Base-by-base conservation (phyloP, 208 protist species). In the Leishmania guyanensis region DNA sequence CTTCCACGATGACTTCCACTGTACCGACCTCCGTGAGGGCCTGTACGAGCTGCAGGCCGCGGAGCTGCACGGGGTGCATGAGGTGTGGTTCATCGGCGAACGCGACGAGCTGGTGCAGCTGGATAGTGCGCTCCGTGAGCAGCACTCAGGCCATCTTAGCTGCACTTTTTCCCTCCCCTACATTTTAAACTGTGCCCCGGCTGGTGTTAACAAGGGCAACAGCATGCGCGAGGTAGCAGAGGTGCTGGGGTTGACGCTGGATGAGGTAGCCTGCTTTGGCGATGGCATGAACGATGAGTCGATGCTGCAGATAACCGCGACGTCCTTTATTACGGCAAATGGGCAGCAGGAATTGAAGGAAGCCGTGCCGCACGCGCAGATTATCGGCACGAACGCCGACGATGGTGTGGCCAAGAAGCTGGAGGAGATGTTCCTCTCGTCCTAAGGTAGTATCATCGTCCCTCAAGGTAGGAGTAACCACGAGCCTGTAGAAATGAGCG, bases 381-480 rank as follows among this genome's bases (percentile, higher is more conserved):
- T 93, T 5, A 92, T 95, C 77, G 89, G 72, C 29, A 76, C 64
- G 5, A 93, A 95, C 72, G 80, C n/a, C 0, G 83, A 92, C 26
- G 92, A 95, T 51, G 86, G 88, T n/a, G 92, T 95, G 3, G 92
- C 92, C 17, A 91, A 91, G 78, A 95, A 94, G 83, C 78, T 95
- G 43, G 79, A 87, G 17, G 92, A 94, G 69, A 68, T 94, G 0
- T 95, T 95, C 66, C 75, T 76, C 16, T 43, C 22, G n/a, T 14
- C 29, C 29, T 75, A 62, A 20, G 26, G 36, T 75, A 17, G 16
- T 2, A 16, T 48, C 36, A 51, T 29, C 68, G 20, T 10, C 17
- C 39, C 33, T 2, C 36, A 29, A 72, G 2, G 6, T 33, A 72
- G 33, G 2, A 5, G 26, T 5, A 17, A 5, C 5, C 39, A 22